Conservation (phyloP, 495 filamentous ascomycete species). For the Penicillium manginii region DNA sequence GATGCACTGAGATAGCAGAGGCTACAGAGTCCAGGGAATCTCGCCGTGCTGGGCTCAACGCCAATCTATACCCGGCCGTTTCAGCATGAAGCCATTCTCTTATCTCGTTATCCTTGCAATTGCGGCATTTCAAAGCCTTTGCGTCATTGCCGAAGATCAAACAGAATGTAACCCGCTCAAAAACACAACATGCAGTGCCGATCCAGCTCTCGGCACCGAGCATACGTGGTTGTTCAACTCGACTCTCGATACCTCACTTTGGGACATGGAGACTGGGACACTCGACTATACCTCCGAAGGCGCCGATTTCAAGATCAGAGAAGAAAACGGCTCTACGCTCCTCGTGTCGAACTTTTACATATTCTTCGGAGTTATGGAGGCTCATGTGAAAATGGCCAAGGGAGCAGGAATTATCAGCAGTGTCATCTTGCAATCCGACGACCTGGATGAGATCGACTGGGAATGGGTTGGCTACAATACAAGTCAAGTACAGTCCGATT, state of each 20-base stretch:
- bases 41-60: conserved; percentile 2
- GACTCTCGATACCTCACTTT: conserved; percentile 59
- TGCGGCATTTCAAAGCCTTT: neutral
- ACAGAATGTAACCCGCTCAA: conserved; percentile 63
- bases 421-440: conserved; percentile 78
- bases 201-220: conserved; percentile 78
- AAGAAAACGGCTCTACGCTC: conserved; percentile 54
- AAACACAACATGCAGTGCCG: conserved; percentile 65
- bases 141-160: neutral
- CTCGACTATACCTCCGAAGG: conserved; percentile 63
- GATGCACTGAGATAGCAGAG: neutral
- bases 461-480: conserved; percentile 53
- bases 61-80: neutral
- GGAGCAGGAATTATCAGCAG: conserved; percentile 77
- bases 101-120: conserved; percentile 1
- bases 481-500: conserved; percentile 75
- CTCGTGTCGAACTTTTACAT: conserved; percentile 71
- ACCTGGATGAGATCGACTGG: conserved; percentile 88
- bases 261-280: conserved; percentile 64
- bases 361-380: conserved; percentile 72
- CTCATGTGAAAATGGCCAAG: conserved; percentile 65
- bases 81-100: conserved; percentile 1
- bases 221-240: conserved; percentile 78
- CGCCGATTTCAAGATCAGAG: conserved; percentile 66
- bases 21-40: neutral